Evolutionary conservation across 345 rosid genomes (phyloP).

Genomic region (Citrus glauca): DNA sequence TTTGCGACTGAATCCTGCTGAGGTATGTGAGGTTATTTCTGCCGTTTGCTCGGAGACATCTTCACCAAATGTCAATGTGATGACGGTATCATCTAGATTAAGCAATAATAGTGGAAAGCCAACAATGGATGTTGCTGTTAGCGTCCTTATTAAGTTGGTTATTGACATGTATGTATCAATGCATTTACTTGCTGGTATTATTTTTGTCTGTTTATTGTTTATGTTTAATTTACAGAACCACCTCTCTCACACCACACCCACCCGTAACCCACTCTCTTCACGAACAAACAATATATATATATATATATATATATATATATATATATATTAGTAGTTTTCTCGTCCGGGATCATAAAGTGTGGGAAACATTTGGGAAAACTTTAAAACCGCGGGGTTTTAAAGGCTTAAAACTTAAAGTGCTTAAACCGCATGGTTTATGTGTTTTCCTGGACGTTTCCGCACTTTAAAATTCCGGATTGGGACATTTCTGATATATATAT

Average conservation of each 20-base stretch:
- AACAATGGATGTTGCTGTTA: conserved; percentile 91
- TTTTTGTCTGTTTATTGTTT: background rate
- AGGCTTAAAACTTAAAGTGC: too few species aligned
- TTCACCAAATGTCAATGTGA: conserved; percentile 48
- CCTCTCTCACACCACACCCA: background rate
- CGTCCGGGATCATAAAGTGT: too few species aligned
- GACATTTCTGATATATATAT: too few species aligned
- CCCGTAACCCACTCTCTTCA: background rate
- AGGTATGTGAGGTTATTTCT: conserved; percentile 92
- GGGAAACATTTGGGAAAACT: too few species aligned
- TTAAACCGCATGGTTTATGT: too few species aligned
- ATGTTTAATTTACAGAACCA: background rate
- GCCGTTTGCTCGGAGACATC: conserved; percentile 91
- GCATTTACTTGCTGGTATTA: conserved; percentile 9
- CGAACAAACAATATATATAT: too few species aligned
- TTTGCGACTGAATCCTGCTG: conserved; percentile 73
- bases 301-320: too few species aligned
- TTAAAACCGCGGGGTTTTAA: too few species aligned
- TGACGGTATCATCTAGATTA: conserved; percentile 76
- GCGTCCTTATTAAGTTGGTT: conserved; percentile 94
- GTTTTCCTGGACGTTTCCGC: too few species aligned
- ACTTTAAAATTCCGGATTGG: too few species aligned
- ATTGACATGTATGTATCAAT: conserved; percentile 81
- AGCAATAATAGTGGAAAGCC: conserved; percentile 80
- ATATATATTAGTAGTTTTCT: too few species aligned